Base-by-base conservation (phyloP, 176 grass and related monocot genomes). In the Raddia distichophylla region DNA sequence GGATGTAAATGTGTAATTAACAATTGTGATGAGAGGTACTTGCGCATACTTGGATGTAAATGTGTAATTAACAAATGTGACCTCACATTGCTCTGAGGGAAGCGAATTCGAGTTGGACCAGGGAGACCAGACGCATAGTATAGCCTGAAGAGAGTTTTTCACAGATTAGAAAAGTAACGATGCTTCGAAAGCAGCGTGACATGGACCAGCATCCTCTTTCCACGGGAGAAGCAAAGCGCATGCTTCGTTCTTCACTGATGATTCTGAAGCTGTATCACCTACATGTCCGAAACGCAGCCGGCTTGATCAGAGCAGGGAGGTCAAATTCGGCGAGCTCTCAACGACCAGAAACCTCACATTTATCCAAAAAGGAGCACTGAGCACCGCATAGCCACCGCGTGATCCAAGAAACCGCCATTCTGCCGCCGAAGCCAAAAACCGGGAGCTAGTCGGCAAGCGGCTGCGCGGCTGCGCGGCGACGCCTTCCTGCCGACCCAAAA, bases 241-340 rank as follows among this genome's bases (percentile, higher is more conserved):
- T 19, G 43, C 62, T 22, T 79, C 62, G 46, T 27, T 27, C 11
- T 4, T 5, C 18, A 2, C 7, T 64, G 55, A 46, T 40, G 35
- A 78, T 60, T 44, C 67, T 8, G 6, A 75, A 50, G 27, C 27
- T 1, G 27, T 27, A 27, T 27, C 27, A 27, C 27, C 9, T 7
- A 16, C 7, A 17, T n/a, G 18, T 68, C 3, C 9, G 8, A 6
- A 66, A 33, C 42, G 10, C 32, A 14, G 1, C 60, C 11, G 2
- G 5, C 52, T 40, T 4, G 76, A 32, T 80, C 19, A 40, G 45
- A 42, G 60, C 8, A 9, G 67, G 5, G 65, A 62, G 12, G 57
- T 76, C 82, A 81, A 76, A 77, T 16, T 81, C 49, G 57, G 55
- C 65, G 72, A 40, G 20, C 79, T 56, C 71, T 5, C n/a, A 43